Conservation (phyloP, 2,329 filamentous ascomycete species). For the Aspergillus sp. region DNA sequence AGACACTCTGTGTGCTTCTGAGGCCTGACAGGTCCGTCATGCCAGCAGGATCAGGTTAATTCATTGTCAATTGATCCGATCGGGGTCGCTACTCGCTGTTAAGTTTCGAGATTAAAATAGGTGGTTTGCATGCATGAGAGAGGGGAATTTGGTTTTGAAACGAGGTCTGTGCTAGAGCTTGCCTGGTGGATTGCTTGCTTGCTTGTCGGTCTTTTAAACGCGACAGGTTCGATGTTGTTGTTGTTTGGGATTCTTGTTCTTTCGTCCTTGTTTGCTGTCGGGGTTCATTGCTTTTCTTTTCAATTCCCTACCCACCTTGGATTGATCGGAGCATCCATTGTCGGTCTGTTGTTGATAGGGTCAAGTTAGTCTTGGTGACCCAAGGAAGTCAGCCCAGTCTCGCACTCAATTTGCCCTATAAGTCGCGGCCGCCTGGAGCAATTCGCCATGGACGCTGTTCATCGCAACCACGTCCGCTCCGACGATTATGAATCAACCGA, state of each 20-base stretch:
- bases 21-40: background rate
- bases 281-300: background rate
- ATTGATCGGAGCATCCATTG: background rate
- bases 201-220: background rate
- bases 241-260: background rate
- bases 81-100: background rate
- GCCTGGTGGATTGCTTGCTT: background rate
- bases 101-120: conserved; percentile 10
- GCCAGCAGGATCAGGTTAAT: background rate
- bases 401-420: background rate
- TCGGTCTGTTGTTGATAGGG: background rate
- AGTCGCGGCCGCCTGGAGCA: background rate
- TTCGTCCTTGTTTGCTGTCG: background rate
- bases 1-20: background rate
- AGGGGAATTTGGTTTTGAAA: conserved; percentile 5
- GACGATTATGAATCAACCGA: background rate
- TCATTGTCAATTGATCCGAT: background rate
- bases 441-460: background rate
- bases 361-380: background rate
- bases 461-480: background rate
- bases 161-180: background rate
- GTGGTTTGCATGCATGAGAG: background rate
- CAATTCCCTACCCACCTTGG: background rate
- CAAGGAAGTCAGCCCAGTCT: background rate
- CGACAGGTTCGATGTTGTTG: background rate